These are phyloP conservation scores for Cryptococcus jaspeensis DNA, from an alignment of 1,284 basidiomycete genomes.

Conservation along the genomic window DNA sequence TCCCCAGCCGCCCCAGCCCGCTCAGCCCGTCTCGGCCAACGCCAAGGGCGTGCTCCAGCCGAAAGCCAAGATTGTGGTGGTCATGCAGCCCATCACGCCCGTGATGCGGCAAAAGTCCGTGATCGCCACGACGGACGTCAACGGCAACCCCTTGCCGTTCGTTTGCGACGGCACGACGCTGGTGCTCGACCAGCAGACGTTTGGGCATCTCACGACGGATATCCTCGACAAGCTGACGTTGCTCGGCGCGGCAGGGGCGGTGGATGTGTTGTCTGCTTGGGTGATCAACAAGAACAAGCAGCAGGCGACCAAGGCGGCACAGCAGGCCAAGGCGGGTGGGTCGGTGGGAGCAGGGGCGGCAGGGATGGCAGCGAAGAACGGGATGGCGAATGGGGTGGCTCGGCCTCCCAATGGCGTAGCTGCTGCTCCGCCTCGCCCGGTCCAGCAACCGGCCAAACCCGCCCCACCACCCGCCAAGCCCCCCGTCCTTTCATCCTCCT, in stretches of 20 bases:
- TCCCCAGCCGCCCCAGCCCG: constrained; percentile 9
- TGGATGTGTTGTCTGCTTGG: constrained; percentile 46
- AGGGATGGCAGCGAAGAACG: constrained; percentile 3
- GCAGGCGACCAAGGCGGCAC: constrained; percentile 27
- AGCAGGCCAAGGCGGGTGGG: constrained; percentile 16
- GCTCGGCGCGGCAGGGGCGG: constrained; percentile 41
- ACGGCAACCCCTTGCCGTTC: constrained; percentile 42
- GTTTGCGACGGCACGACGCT: constrained; percentile 45
- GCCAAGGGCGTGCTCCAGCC: constrained; percentile 36
- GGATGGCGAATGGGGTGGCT: background rate
- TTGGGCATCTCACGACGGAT: constrained; percentile 43
- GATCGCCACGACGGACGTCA: constrained; percentile 39
- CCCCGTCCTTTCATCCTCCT: background rate
- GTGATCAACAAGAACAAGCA: constrained; percentile 47
- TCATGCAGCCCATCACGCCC: constrained; percentile 42
- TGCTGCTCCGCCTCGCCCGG: background rate
- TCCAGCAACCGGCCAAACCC: constrained; percentile 1
- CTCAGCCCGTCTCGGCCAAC: constrained; percentile 17
- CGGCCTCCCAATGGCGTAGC: constrained; percentile 1
- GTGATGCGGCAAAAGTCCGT: constrained; percentile 39
- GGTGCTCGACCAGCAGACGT: constrained; percentile 41
- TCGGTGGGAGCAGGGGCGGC: background rate
- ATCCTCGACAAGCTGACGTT: constrained; percentile 43
- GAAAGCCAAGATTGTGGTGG: constrained; percentile 43
- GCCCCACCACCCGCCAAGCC: constrained; percentile 1